Percentiles rank a stretch among this genome's conserved stretches.
phyloP scores from a whole-genome alignment of 768 basidiomycete species.

The Udeniomyces megalosporus region DNA sequence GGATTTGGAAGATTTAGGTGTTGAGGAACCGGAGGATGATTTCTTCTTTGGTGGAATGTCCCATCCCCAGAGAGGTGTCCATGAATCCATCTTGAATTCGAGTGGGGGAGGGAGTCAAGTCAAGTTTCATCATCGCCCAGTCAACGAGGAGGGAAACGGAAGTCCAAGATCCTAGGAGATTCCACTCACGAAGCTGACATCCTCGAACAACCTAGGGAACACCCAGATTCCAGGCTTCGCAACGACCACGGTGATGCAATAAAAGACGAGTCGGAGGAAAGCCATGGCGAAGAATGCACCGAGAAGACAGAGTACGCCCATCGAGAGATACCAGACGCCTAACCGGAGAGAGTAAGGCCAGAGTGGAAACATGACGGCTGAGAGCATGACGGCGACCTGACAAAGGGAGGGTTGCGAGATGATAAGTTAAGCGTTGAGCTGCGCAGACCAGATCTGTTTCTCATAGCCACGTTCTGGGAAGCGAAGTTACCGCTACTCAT shows the following conservation, averaged over 20 bases:
- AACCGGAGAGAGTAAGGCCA: constrained; percentile 88
- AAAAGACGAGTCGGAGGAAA: constrained; percentile 80
- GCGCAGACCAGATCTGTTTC: too few species aligned
- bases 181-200: constrained; percentile 84
- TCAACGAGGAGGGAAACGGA: too few species aligned
- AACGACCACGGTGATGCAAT: constrained; percentile 73
- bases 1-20: too few species aligned
- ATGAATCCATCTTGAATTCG: constrained; percentile 66
- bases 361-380: constrained; percentile 96
- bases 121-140: too few species aligned
- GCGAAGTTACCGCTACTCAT: too few species aligned
- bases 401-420: too few species aligned
- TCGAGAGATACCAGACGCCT: constrained; percentile 89
- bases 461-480: too few species aligned
- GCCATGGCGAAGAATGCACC: constrained; percentile 81
- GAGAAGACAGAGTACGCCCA: constrained; percentile 71
- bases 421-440: too few species aligned
- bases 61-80: constrained; percentile 95
- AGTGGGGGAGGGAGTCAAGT: too few species aligned
- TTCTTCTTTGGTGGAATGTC: constrained; percentile 61
- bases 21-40: constrained; percentile 30
- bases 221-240: constrained; percentile 92
- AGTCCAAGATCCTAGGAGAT: too few species aligned
- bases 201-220: constrained; percentile 93
- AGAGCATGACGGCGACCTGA: constrained; percentile 62